Base-by-base conservation (phyloP, 1,284 basidiomycete species). In the Moesziomyces sp. region DNA sequence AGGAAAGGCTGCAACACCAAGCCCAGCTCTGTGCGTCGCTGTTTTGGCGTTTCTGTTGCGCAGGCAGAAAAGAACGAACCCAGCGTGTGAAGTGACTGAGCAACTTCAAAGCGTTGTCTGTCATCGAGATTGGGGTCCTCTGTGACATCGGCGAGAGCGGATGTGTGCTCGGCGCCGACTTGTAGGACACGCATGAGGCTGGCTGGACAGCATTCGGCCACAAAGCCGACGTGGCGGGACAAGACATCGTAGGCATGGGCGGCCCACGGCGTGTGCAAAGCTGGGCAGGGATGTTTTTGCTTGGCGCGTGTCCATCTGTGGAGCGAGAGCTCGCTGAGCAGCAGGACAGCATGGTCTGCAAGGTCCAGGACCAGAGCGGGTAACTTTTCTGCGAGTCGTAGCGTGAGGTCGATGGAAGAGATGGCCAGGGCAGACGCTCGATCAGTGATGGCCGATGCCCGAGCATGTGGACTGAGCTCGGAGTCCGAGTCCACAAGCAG, bases 251-350 rank as follows among this genome's bases (percentile, higher is more conserved):
- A 69, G 19, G 46, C 45, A 10, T 69, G 47, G 1, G 56, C 26
- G 26, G 66, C 52, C 45, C 44, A 49, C 24, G 66, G 46, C 49
- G 49, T 58, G 3, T 63, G 47, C 34, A 54, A 24, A 3, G 56
- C 46, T 1, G 66, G 60, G 7, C n/a, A 24, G 3, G 53, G 5
- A 14, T 47, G 21, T 6, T 43, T 55, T 21, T 63, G 66, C 66
- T 63, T 69, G 23, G 60, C 60, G 30, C 60, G 59, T 11, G 64
- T 68, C 70, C 70, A 73, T 14, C 43, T 38, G 42, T 73, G 70
- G 9, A 52, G 52, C n/a, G 60, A 23, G 47, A 67, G 59, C 47
- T 73, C 60, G 50, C 45, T 46, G 18, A 73, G 38, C 19, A 65
- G 26, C 7, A 63, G 57, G 18, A 64, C 48, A 11, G 60, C 64